Evolutionary conservation across 768 basidiomycete species (phyloP).

Genomic region (Pleurotus djamor): DNA sequence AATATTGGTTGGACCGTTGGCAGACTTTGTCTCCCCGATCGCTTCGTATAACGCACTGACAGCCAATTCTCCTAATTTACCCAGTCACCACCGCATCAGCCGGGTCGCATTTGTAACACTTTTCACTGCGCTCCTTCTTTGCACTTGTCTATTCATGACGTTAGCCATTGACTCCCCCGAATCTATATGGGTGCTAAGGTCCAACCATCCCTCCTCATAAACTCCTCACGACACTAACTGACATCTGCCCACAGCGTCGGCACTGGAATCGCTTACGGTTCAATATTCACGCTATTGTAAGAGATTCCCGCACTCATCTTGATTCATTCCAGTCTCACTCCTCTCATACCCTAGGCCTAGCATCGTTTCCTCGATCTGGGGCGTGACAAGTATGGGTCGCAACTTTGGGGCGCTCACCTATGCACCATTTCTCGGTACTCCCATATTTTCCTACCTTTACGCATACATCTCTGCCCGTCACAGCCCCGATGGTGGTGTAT

Average conservation of each 20-base stretch:
- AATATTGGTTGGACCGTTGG: conserved; percentile 63
- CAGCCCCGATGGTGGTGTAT: conserved; percentile 39
- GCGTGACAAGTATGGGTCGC: conserved; percentile 62
- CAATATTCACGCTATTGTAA: conserved; percentile 69
- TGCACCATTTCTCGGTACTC: conserved; percentile 74
- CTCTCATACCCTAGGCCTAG: conserved; percentile 48
- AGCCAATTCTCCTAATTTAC: conserved; percentile 30
- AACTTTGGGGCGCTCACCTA: conserved; percentile 78
- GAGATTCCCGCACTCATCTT: conserved; percentile 19
- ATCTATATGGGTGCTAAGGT: conserved; percentile 75
- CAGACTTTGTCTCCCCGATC: conserved; percentile 70
- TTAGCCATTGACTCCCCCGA: conserved; percentile 43
- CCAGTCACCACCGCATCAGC: conserved; percentile 55
- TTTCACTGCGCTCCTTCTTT: conserved; percentile 43
- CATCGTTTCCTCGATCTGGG: conserved; percentile 72
- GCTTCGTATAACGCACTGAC: conserved; percentile 31
- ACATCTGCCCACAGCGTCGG: conserved; percentile 43
- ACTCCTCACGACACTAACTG: no score
- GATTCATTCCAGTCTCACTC: not conserved
- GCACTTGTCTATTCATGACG: conserved; percentile 57
- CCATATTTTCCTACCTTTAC: conserved; percentile 77
- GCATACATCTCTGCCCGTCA: conserved; percentile 63
- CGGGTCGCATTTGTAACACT: conserved; percentile 58
- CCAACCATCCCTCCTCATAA: no score
- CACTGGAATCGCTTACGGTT: conserved; percentile 68